Percentiles rank a stretch among this genome's conserved stretches.
These are phyloP conservation scores for Trypanosoma vivax DNA, from an alignment of 208 protist species.

Conservation along the genomic window DNA sequence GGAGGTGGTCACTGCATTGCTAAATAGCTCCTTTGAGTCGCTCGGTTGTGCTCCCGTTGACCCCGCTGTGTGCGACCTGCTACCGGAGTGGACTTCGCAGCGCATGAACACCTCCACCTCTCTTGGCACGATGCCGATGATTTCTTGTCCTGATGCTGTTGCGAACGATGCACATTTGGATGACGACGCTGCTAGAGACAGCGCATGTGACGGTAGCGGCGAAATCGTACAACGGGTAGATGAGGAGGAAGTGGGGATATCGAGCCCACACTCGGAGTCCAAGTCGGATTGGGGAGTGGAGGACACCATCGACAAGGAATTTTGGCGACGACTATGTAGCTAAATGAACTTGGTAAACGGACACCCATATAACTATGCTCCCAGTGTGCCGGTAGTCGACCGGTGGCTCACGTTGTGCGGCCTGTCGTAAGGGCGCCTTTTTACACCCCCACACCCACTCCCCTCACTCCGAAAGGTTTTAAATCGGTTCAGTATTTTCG, in stretches of 20 bases:
- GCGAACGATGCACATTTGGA: too few species aligned
- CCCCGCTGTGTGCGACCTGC: not conserved
- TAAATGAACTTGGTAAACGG: constrained; percentile 1
- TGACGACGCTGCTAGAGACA: not conserved
- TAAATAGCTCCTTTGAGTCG: constrained; percentile 4
- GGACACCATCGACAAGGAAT: constrained; percentile 14
- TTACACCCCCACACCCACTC: too few species aligned
- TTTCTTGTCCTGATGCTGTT: too few species aligned
- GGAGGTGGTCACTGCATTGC: constrained; percentile 3
- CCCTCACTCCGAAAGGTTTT: too few species aligned
- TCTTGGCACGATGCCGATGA: too few species aligned
- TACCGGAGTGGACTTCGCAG: not conserved
- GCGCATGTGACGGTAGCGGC: too few species aligned
- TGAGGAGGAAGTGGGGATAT: not conserved
- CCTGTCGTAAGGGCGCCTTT: too few species aligned
- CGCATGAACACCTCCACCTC: too few species aligned
- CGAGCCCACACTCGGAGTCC: not conserved
- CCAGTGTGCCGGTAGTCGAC: not conserved
- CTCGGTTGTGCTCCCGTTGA: constrained; percentile 6
- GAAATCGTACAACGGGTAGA: too few species aligned
- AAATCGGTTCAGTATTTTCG: too few species aligned
- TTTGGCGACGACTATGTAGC: constrained; percentile 20
- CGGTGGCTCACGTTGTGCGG: too few species aligned
- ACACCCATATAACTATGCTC: not conserved
- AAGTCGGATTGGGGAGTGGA: not conserved